These are phyloP conservation scores for Fraxinus americana DNA, from an alignment of 257 asterid species.

Conservation along the genomic window DNA sequence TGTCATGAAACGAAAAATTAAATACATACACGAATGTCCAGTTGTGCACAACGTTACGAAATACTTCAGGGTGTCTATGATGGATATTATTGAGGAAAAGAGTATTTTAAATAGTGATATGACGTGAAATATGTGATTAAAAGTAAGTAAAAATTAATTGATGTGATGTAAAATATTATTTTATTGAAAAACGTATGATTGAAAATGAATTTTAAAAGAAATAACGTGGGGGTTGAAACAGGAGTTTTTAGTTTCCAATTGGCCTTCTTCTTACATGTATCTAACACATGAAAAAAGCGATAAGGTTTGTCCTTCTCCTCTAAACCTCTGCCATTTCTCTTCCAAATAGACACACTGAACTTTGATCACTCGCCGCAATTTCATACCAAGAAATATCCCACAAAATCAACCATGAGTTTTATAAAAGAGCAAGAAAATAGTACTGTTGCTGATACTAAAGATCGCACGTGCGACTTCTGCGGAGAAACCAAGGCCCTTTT, in stretches of 20 bases:
- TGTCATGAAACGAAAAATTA: neutral
- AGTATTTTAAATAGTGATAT: too few relatives aligned
- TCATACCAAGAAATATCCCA: neutral
- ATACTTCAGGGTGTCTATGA: too few relatives aligned
- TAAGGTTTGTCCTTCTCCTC: constrained; percentile 29
- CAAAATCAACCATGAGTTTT: constrained; percentile 16
- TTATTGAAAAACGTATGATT: too few relatives aligned
- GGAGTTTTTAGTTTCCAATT: neutral
- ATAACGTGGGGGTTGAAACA: too few relatives aligned
- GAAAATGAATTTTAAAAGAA: too few relatives aligned
- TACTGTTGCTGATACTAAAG: neutral
- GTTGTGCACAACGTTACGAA: neutral
- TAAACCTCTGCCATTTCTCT: neutral
- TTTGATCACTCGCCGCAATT: neutral
- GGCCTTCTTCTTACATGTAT: neutral
- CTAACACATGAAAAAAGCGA: constrained; percentile 38
- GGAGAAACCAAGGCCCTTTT: constrained; percentile 59
- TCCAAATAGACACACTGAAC: neutral
- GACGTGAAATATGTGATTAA: too few relatives aligned
- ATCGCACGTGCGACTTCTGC: constrained; percentile 79
- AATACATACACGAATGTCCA: neutral
- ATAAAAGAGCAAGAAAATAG: constrained; percentile 21
- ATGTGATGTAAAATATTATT: too few relatives aligned
- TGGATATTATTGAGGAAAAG: too few relatives aligned
- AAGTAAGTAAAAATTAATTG: too few relatives aligned